Evolutionary conservation across 2,329 filamentous ascomycete genomes (phyloP).

Genomic region (Scleromitrula shiraiana): DNA sequence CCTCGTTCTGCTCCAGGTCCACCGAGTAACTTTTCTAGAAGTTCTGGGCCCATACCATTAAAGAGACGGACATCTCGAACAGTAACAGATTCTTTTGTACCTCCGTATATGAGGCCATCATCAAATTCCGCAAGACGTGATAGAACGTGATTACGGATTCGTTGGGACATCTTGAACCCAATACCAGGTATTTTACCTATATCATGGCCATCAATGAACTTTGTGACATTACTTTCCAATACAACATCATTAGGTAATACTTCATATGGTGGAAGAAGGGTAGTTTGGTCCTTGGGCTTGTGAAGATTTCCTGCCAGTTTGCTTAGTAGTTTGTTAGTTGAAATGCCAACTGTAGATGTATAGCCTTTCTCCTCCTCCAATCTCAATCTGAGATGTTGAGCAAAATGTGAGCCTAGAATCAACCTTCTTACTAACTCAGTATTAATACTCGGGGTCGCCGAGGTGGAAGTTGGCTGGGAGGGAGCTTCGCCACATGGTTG

Average conservation of each 20-base stretch:
- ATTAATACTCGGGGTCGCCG: slow-evolving; percentile 10
- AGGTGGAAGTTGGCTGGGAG: neutral
- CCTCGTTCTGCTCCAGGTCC: slow-evolving; percentile 64
- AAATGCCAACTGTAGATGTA: slow-evolving; percentile 79
- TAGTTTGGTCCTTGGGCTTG: slow-evolving; percentile 85
- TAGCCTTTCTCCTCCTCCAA: slow-evolving; percentile 74
- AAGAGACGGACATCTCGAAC: slow-evolving; percentile 57
- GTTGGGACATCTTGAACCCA: slow-evolving; percentile 68
- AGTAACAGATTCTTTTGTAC: slow-evolving; percentile 48
- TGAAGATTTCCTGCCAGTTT: slow-evolving; percentile 79
- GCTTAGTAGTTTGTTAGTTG: slow-evolving; percentile 77
- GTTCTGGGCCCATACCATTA: slow-evolving; percentile 52
- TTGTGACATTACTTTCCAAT: slow-evolving; percentile 42
- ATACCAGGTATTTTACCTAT: slow-evolving; percentile 80
- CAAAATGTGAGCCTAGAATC: slow-evolving; percentile 73
- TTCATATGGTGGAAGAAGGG: slow-evolving; percentile 59
- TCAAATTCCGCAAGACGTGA: slow-evolving; percentile 36
- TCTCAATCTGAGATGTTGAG: slow-evolving; percentile 60
- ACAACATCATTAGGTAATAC: slow-evolving; percentile 21
- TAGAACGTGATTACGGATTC: slow-evolving; percentile 54
- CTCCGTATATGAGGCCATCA: slow-evolving; percentile 39
- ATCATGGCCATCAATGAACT: slow-evolving; percentile 68
- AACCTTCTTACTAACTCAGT: slow-evolving; percentile 41
- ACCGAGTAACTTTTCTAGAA: slow-evolving; percentile 60
- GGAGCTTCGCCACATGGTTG: slow-evolving; percentile 1